Conservation (phyloP, 164 flowering plant species). For the Cinnamomum chago region DNA sequence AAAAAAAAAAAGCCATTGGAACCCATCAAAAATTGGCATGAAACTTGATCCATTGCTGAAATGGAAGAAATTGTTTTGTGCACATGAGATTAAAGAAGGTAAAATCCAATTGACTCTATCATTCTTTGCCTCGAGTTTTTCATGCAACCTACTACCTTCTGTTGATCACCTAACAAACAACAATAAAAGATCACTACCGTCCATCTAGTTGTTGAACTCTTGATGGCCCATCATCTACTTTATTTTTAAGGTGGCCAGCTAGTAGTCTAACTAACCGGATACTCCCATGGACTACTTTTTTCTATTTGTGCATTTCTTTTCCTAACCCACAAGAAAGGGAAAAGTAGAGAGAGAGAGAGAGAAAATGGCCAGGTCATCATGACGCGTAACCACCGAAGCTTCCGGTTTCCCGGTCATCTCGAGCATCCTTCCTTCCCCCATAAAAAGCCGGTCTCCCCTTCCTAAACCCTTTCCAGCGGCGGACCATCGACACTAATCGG, state of each 20-base stretch:
- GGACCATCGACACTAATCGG: background rate
- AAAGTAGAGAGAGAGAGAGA: background rate
- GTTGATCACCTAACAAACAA: too few species aligned
- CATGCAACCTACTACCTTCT: too few species aligned
- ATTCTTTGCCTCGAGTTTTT: too few species aligned
- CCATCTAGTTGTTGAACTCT: too few species aligned
- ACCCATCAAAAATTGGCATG: too few species aligned
- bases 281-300: background rate
- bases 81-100: too few species aligned
- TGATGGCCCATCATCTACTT: too few species aligned
- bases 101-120: too few species aligned
- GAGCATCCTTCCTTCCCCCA: background rate
- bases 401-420: background rate
- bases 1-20: too few species aligned
- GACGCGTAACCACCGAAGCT: constrained; percentile 32
- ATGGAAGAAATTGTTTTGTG: too few species aligned
- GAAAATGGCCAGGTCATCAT: constrained; percentile 24
- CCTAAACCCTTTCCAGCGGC: background rate
- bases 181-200: too few species aligned
- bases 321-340: constrained; percentile 3
- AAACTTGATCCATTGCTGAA: too few species aligned
- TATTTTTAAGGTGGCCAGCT: background rate
- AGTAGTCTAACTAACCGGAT: background rate
- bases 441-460: background rate
- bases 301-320: background rate